A percentile compares a stretch with the other conserved stretches of the same genome.
These are phyloP conservation scores for Suillus cothurnatus DNA, from an alignment of 768 basidiomycete species.

Conservation along the genomic window DNA sequence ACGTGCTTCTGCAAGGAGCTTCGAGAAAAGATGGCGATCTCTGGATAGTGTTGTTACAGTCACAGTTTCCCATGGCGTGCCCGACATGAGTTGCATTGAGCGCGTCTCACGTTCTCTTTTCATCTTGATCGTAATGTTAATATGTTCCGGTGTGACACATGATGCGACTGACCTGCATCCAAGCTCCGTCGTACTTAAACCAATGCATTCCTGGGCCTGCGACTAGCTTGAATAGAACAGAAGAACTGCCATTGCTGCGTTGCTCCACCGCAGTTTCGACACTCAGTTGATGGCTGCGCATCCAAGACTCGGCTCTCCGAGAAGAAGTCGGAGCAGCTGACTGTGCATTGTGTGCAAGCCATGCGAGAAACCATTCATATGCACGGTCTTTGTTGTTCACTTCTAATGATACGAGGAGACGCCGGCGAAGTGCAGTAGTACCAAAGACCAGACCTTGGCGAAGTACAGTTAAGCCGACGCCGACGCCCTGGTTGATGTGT, in stretches of 20 bases:
- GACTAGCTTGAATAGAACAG: slow-evolving; percentile 89
- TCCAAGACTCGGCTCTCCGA: slow-evolving; percentile 41
- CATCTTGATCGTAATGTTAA: slow-evolving; percentile 53
- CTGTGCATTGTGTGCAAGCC: slow-evolving; percentile 81
- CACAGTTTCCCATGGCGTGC: slow-evolving; percentile 96
- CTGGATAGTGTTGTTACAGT: slow-evolving; percentile 90
- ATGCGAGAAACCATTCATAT: slow-evolving; percentile 96
- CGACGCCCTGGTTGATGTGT: slow-evolving; percentile 68
- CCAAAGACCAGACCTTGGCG: slow-evolving; percentile 71
- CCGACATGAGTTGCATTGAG: slow-evolving; percentile 88
- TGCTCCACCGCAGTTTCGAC: slow-evolving; percentile 92
- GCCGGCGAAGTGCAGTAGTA: slow-evolving; percentile 76
- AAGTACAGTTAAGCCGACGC: slow-evolving; percentile 77
- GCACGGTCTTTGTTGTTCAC: slow-evolving; percentile 94
- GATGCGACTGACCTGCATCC: slow-evolving; percentile 80
- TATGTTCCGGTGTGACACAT: slow-evolving; percentile 1
- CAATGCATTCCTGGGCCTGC: slow-evolving; percentile 95
- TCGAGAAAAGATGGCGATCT: slow-evolving; percentile 79
- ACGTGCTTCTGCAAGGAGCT: slow-evolving; percentile 85
- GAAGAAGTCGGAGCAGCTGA: slow-evolving; percentile 31
- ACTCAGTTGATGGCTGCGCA: slow-evolving; percentile 88
- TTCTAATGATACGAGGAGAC: slow-evolving; percentile 93
- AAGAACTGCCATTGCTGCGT: slow-evolving; percentile 87
- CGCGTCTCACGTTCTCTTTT: slow-evolving; percentile 94
- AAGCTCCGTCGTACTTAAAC: slow-evolving; percentile 86